These are phyloP conservation scores for Pichia sp. DNA, from an alignment of 1,139 yeast genomes.

Conservation along the genomic window DNA sequence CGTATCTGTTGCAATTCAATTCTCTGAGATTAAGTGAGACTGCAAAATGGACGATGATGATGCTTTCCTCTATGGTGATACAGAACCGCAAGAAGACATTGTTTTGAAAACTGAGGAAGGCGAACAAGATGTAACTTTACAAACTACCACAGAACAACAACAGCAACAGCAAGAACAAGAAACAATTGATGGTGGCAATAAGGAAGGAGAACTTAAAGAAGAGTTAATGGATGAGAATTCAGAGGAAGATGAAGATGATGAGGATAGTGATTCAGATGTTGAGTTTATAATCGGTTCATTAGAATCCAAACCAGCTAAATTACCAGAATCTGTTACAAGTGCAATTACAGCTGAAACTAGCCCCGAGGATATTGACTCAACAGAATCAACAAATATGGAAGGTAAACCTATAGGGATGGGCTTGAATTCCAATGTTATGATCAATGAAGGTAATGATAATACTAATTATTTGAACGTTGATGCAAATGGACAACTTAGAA, in stretches of 20 bases:
- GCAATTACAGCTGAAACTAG: conserved; percentile 29
- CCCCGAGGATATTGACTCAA: conserved; percentile 1
- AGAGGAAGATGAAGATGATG: conserved; percentile 1
- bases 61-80: conserved; percentile 2
- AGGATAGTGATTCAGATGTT: conserved; percentile 1
- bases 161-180: background rate
- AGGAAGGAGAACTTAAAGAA: background rate
- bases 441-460: background rate
- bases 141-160: background rate
- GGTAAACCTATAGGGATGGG: conserved; percentile 1
- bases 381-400: conserved; percentile 20
- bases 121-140: no score
- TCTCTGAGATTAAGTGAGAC: no score
- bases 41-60: conserved; percentile 4
- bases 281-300: conserved; percentile 2
- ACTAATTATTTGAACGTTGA: no score
- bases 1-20: no score
- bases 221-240: background rate
- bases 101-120: background rate
- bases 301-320: conserved; percentile 26
- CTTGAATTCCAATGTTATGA: no score
- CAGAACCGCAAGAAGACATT: background rate
- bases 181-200: background rate
- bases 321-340: conserved; percentile 48
- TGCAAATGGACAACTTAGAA: conserved; percentile 15